Evolutionary conservation across 176 grass and related monocot genomes (phyloP).

Genomic region (Tuctoria greenei): DNA sequence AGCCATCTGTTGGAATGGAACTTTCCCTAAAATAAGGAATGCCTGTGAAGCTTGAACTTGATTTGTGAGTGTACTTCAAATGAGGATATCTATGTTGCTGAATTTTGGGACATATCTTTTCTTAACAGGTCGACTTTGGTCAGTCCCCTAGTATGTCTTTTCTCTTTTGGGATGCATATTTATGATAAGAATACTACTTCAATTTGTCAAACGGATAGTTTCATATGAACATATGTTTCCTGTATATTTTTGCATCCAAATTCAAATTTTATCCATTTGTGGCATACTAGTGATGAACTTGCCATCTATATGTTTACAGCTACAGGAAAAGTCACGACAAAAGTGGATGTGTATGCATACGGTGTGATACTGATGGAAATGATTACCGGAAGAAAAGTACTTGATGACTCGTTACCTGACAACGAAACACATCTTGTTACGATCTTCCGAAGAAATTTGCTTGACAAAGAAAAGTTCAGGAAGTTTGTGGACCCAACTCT

Average conservation of each 20-base stretch:
- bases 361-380: constrained; percentile 97
- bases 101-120: neutral
- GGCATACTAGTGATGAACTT: constrained; percentile 20
- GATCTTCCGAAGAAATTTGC: constrained; percentile 69
- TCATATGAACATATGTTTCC: neutral
- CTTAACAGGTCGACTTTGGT: neutral
- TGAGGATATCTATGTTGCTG: neutral
- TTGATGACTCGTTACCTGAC: constrained; percentile 80
- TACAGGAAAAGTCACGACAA: constrained; percentile 92
- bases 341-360: constrained; percentile 94
- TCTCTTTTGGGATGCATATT: neutral
- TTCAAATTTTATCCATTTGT: neutral
- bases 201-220: constrained; percentile 5
- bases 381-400: constrained; percentile 83
- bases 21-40: neutral
- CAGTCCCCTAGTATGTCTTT: neutral
- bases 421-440: constrained; percentile 80
- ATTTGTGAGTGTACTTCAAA: neutral
- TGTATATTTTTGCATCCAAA: neutral
- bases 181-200: neutral
- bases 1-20: neutral
- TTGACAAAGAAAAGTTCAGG: constrained; percentile 72
- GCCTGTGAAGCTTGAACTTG: neutral
- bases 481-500: constrained; percentile 68
- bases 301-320: constrained; percentile 52